Evolutionary conservation across 2,329 filamentous ascomycete genomes (phyloP), one percentile per base, ranked within the genome.

Genomic region (Ascochyta fabae): DNA sequence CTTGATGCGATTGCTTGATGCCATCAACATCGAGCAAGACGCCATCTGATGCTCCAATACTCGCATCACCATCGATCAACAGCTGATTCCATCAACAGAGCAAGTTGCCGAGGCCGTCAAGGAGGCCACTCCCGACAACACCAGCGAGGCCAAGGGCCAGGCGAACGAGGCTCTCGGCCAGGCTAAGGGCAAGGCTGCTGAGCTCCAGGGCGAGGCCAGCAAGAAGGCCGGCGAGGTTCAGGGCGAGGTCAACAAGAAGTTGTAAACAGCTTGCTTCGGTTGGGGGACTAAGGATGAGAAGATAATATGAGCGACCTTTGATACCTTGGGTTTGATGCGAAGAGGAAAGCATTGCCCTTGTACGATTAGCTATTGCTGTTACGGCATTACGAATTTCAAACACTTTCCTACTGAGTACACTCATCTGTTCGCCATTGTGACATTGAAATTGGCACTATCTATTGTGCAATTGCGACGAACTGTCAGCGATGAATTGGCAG

Each of bases 51-150:
- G 55, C 9, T 38, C 49, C 29, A 53, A 35, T 51, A 23, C 39
- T 27, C 40, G 24, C 26, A n/a, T 7, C 34, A 48, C 24, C 16
- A 38, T 29, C 16, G 24, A 31, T 2, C 39, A 43, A 15, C 9
- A 15, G 46, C 66, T 71, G 50, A 70, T 34, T 34, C 10, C 3
- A 3, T 8, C 15, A 15, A 61, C 68, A 87, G 85, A 86, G 66
- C 62, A 83, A 75, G 80, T 78, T 39, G 76, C 79, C 42, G 69
- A 78, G 31, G 75, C 77, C 36, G 61, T 77, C 52, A 77, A 79
- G 65, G 65, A 75, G 47, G 60, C 59, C 34, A 44, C 67, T 10
- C 69, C 72, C 53, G 58, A 70, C 51, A 62, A 61, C 33, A 64
- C 59, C 2, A 63, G 65, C 40, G 46, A 79, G 60, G 78, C 78